Conservation (phyloP, 371 early-diverging fungal genomes). For the Mucor irregularis region DNA sequence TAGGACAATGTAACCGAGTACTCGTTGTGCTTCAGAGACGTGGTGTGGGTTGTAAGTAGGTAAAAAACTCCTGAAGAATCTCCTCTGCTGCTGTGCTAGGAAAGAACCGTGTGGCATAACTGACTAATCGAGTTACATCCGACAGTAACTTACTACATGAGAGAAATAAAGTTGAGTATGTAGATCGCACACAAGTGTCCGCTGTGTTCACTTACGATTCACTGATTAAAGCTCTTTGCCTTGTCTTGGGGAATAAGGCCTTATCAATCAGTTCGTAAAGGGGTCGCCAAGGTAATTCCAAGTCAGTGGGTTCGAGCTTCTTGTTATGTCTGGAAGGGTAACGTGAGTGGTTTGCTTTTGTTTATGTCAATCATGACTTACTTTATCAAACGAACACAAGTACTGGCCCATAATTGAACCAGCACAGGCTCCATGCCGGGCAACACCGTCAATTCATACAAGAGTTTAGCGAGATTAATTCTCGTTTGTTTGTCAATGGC, state of each 20-base stretch:
- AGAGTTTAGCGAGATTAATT: constrained; percentile 54
- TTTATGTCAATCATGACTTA: constrained; percentile 22
- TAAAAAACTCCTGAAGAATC: constrained; percentile 70
- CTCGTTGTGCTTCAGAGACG: constrained; percentile 49
- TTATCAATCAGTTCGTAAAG: constrained; percentile 61
- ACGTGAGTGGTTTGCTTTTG: neutral
- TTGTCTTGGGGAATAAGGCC: constrained; percentile 61
- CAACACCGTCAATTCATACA: constrained; percentile 56
- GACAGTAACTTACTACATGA: constrained; percentile 35
- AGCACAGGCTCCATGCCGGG: constrained; percentile 67
- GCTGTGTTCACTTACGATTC: constrained; percentile 44
- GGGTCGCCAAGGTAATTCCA: constrained; percentile 75
- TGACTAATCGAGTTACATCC: constrained; percentile 37
- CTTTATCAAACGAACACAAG: constrained; percentile 62
- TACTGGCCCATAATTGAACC: constrained; percentile 57
- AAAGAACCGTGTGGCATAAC: constrained; percentile 60
- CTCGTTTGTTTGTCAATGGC: constrained; percentile 60
- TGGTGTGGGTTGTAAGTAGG: constrained; percentile 66
- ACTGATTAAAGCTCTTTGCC: constrained; percentile 61
- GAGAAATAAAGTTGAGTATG: neutral
- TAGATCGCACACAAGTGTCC: neutral
- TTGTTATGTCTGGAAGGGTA: constrained; percentile 42
- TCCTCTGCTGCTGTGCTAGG: constrained; percentile 63
- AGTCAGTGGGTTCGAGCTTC: constrained; percentile 52
- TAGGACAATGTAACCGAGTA: constrained; percentile 59